Percentiles rank a stretch among this genome's conserved stretches.
Evolutionary conservation across 179 eudicot species (phyloP).

Genomic region (Spinacia oleracea): DNA sequence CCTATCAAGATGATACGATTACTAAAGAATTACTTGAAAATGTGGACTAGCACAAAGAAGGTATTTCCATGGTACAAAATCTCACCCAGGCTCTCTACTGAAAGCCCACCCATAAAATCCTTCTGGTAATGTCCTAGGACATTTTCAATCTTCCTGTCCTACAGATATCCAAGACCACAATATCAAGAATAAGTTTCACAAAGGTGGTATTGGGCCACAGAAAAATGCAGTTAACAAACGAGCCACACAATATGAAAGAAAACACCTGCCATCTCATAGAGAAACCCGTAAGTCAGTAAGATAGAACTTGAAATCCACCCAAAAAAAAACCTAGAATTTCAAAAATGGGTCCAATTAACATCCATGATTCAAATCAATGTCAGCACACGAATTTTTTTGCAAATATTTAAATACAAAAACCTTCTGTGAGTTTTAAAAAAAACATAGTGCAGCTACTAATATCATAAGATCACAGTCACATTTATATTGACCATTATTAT

Average conservation of each 20-base stretch:
- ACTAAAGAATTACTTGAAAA: constrained; percentile 12
- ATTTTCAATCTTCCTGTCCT: constrained; percentile 43
- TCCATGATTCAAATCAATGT: not conserved
- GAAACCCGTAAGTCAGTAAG: not conserved
- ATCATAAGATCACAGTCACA: not conserved
- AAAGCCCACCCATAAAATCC: constrained; percentile 36
- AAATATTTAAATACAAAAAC: not conserved
- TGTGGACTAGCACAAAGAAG: constrained; percentile 1
- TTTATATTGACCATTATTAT: not conserved
- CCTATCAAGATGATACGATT: constrained; percentile 28
- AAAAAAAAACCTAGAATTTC: not conserved
- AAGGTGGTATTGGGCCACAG: not conserved
- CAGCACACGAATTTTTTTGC: constrained; percentile 2
- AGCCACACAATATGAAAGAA: not conserved
- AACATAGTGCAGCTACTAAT: not conserved
- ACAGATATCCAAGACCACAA: constrained; percentile 9
- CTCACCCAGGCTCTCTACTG: constrained; percentile 40
- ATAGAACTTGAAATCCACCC: not conserved
- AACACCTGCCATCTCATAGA: not conserved
- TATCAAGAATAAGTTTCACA: constrained; percentile 8
- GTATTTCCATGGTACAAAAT: constrained; percentile 12
- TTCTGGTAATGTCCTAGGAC: constrained; percentile 40
- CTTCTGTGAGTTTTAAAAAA: not conserved
- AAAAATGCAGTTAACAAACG: constrained; percentile 9
- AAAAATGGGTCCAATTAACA: constrained; percentile 2